phyloP scores from a whole-genome alignment of 2,329 filamentous ascomycete genomes.

The Clonostachys byssicola region DNA sequence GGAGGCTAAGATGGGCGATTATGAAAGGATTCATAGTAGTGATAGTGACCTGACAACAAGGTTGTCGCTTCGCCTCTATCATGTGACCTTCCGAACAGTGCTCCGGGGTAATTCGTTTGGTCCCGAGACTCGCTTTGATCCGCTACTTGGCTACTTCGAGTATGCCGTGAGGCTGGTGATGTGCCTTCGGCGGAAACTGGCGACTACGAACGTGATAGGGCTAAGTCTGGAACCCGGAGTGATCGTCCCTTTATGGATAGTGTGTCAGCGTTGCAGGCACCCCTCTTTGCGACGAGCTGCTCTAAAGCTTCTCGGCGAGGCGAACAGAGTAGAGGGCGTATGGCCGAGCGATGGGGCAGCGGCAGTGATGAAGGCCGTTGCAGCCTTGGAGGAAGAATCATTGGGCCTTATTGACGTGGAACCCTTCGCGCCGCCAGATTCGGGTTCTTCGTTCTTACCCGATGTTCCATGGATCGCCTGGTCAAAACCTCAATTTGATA shows the following conservation, averaged over 20 bases:
- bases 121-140: conserved; percentile 20
- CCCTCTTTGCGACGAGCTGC: conserved; percentile 16
- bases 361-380: conserved; percentile 7
- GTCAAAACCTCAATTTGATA: background rate
- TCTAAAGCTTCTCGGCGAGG: conserved; percentile 11
- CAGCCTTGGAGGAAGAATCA: background rate
- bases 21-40: background rate
- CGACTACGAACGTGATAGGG: conserved; percentile 2
- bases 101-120: conserved; percentile 11
- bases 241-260: conserved; percentile 19
- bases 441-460: background rate
- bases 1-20: conserved; percentile 1
- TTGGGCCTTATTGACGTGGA: background rate
- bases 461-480: background rate
- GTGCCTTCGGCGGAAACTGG: conserved; percentile 2
- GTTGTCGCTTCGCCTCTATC: conserved; percentile 17
- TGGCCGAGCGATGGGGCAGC: conserved; percentile 22
- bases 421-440: background rate
- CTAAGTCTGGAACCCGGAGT: conserved; percentile 24
- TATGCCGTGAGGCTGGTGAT: conserved; percentile 11
- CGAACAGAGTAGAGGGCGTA: conserved; percentile 22
- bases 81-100: conserved; percentile 13
- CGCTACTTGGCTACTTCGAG: conserved; percentile 17
- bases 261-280: conserved; percentile 19
- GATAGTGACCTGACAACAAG: background rate